phyloP scores from a whole-genome alignment of 2,329 filamentous ascomycete genomes.

The Colletotrichum costaricense region DNA sequence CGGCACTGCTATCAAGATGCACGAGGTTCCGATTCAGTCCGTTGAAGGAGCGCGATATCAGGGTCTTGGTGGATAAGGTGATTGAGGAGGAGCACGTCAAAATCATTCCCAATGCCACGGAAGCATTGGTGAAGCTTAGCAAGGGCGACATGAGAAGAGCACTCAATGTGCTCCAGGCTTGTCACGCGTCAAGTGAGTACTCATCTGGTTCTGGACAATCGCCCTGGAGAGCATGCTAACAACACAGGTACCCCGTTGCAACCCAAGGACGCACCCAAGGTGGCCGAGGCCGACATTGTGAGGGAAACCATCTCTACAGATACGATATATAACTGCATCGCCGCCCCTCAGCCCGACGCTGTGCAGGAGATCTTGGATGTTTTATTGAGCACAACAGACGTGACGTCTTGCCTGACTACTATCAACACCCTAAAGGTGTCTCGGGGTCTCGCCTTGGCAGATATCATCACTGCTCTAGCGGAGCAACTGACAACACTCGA shows the following conservation, averaged over 20 bases:
- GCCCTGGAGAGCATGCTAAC: neutral
- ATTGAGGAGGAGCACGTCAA: constrained; percentile 88
- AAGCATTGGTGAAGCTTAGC: constrained; percentile 86
- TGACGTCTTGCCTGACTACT: constrained; percentile 88
- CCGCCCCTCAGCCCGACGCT: constrained; percentile 90
- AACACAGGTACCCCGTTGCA: constrained; percentile 74
- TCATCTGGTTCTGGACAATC: neutral
- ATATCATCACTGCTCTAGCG: constrained; percentile 88
- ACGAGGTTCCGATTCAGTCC: constrained; percentile 96
- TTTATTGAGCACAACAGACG: constrained; percentile 84
- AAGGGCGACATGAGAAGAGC: constrained; percentile 97
- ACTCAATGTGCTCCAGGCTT: constrained; percentile 95
- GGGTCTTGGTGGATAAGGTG: constrained; percentile 87
- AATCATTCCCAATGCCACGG: constrained; percentile 83
- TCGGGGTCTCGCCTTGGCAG: constrained; percentile 89
- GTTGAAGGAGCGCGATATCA: constrained; percentile 88
- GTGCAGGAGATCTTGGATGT: constrained; percentile 87
- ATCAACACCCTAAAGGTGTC: constrained; percentile 88
- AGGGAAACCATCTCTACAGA: constrained; percentile 87
- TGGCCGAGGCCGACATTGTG: constrained; percentile 72
- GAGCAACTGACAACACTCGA: constrained; percentile 87
- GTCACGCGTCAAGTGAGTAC: constrained; percentile 85
- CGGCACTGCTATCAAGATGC: constrained; percentile 90
- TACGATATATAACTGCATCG: constrained; percentile 97
- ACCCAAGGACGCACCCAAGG: constrained; percentile 67